Percentiles rank a stretch among this genome's conserved stretches.
Evolutionary conservation across 2,329 filamentous ascomycete species (phyloP).

Genomic region (Colletotrichum caudatum): DNA sequence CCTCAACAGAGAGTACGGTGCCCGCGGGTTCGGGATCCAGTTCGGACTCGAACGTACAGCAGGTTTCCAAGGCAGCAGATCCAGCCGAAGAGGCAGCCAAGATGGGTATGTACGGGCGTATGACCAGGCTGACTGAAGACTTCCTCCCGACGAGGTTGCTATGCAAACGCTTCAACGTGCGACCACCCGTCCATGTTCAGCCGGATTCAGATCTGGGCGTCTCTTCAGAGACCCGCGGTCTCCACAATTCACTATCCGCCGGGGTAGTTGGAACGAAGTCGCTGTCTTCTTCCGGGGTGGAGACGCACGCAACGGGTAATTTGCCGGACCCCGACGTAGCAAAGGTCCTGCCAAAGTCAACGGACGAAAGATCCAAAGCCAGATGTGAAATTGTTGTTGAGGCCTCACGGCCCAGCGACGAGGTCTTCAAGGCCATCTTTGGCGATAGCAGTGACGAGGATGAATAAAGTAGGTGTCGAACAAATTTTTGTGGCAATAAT

Average conservation of each 20-base stretch:
- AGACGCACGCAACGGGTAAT: background rate
- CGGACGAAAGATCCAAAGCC: slow-evolving; percentile 36
- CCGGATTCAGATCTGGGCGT: slow-evolving; percentile 56
- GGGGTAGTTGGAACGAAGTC: background rate
- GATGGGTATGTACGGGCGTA: slow-evolving; percentile 90
- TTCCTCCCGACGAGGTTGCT: slow-evolving; percentile 87
- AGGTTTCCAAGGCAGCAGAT: slow-evolving; percentile 73
- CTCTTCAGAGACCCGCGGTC: background rate
- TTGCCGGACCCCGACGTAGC: background rate
- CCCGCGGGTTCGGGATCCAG: slow-evolving; percentile 43
- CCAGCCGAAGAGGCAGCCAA: slow-evolving; percentile 88
- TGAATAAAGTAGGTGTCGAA: slow-evolving; percentile 26
- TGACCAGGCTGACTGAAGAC: slow-evolving; percentile 79
- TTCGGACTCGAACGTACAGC: slow-evolving; percentile 48
- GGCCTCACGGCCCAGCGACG: slow-evolving; percentile 30
- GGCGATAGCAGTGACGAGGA: slow-evolving; percentile 82
- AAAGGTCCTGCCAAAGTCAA: background rate
- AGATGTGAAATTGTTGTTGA: background rate
- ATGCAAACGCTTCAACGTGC: slow-evolving; percentile 97
- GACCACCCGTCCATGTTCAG: slow-evolving; percentile 76
- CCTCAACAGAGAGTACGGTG: slow-evolving; percentile 59
- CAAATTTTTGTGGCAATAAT: background rate
- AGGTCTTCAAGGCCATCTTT: slow-evolving; percentile 91
- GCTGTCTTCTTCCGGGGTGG: too few relatives aligned
- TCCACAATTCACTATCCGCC: background rate